phyloP scores from a whole-genome alignment of 2,329 filamentous ascomycete species.

The Pseudocercospora vitis region DNA sequence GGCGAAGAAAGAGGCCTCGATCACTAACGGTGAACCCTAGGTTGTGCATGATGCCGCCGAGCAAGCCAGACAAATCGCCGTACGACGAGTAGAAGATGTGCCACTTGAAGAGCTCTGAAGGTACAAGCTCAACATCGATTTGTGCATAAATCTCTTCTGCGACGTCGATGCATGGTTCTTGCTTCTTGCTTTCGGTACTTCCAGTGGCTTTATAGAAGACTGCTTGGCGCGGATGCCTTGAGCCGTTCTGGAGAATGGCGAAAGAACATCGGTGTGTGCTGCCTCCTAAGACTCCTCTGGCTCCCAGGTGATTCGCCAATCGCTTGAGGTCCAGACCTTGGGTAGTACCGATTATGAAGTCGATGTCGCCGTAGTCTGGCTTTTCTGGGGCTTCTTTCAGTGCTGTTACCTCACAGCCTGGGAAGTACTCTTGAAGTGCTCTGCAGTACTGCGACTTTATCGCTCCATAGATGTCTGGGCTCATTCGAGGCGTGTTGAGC shows the following conservation, averaged over 20 bases:
- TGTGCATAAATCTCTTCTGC: constrained; percentile 53
- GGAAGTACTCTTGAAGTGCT: constrained; percentile 48
- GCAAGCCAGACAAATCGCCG: constrained; percentile 67
- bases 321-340: constrained; percentile 27
- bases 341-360: constrained; percentile 59
- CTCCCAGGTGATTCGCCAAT: constrained; percentile 49
- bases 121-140: constrained; percentile 64
- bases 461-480: constrained; percentile 55
- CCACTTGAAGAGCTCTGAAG: constrained; percentile 56
- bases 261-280: constrained; percentile 24
- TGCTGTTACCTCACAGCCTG: constrained; percentile 56
- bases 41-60: constrained; percentile 63
- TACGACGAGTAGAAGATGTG: constrained; percentile 67
- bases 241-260: constrained; percentile 28
- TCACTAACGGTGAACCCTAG: constrained; percentile 68
- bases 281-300: constrained; percentile 37
- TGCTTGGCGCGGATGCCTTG: not conserved
- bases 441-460: constrained; percentile 51
- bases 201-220: constrained; percentile 20
- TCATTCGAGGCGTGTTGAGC: constrained; percentile 67
- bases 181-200: not conserved
- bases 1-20: constrained; percentile 62
- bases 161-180: constrained; percentile 4
- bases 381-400: constrained; percentile 72
- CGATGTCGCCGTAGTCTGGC: constrained; percentile 68